Evolutionary conservation across 208 protist species (phyloP), one percentile per base, ranked within the genome.

Genomic region (Leishmania turanica): DNA sequence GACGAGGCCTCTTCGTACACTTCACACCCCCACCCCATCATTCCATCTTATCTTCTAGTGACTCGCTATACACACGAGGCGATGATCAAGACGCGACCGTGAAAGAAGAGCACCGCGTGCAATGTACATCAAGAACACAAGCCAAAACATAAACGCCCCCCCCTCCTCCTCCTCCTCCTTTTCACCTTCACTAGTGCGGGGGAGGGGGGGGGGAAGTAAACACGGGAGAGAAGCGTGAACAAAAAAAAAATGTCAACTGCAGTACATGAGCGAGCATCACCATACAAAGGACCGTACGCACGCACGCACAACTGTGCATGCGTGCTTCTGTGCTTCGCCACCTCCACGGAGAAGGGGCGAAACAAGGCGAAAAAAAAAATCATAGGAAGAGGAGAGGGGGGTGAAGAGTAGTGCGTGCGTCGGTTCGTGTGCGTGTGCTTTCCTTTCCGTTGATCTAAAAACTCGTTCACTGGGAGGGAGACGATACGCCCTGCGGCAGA

Each of bases 41-140:
- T 62, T 8, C 24, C 13, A 31, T 72, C 19, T 72, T 21, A 9
- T n/a, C 15, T 71, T 72, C 42, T 5, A 24, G 27, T 17, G 42
- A 49, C 17, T 72, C 31, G 7, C 65, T 27, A 45, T 9, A 31
- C 19, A 13, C 34, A 24, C 24, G 34, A 69, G 65, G 77, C 9
- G 53, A 69, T 78, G 51, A 68, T 34, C 40, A 5, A 37, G 53
- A 17, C 66, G 40, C 37, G 65, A 42, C 77, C 34, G 37, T 74
- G 54, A 74, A n/a, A 82, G 53, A 49, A 21, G 24, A 81, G 62
- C 34, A 58, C 31, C 47, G 7, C 31, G n/a, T 42, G 51, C 45
- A 60, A n/a, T 71, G 58, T 74, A 74, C 70, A 77, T 66, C 53
- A 62, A 70, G 49, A 65, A 65, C 31, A 65, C 65, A 86, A 86